phyloP scores from a whole-genome alignment of 1,284 basidiomycete species.

The Volvariella volvacea region DNA sequence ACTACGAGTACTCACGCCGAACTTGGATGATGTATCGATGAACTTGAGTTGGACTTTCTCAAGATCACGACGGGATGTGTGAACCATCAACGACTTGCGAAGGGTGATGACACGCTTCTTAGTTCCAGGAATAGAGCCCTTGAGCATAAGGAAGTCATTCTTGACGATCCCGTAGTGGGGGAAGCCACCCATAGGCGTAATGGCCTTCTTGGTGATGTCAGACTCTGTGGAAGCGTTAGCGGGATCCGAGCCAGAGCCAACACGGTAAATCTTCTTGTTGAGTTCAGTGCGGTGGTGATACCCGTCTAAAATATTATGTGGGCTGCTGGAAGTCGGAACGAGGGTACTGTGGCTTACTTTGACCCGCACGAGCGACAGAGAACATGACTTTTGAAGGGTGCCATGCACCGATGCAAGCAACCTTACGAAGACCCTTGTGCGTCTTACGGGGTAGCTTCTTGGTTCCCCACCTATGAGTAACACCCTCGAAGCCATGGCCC shows the following conservation, averaged over 20 bases:
- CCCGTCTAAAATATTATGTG: constrained; percentile 55
- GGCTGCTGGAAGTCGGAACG: constrained; percentile 8
- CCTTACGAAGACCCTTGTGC: constrained; percentile 99
- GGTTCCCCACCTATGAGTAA: constrained; percentile 98
- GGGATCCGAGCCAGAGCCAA: constrained; percentile 78
- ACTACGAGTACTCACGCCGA: constrained; percentile 55
- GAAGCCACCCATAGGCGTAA: constrained; percentile 99
- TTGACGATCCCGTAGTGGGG: constrained; percentile 98
- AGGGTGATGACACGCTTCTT: constrained; percentile 97
- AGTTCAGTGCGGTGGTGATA: constrained; percentile 98
- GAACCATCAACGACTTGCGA: constrained; percentile 84
- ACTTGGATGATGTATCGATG: constrained; percentile 97
- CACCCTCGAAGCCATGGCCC: constrained; percentile 99
- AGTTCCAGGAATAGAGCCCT: constrained; percentile 91
- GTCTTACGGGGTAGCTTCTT: constrained; percentile 99
- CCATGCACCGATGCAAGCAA: constrained; percentile 99
- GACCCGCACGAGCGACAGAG: constrained; percentile 99
- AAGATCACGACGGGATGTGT: constrained; percentile 83
- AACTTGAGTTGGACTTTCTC: constrained; percentile 99
- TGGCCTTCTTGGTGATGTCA: constrained; percentile 90
- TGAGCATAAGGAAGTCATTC: constrained; percentile 97
- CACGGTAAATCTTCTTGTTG: constrained; percentile 99
- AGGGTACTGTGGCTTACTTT: constrained; percentile 55
- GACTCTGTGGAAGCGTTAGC: constrained; percentile 90
- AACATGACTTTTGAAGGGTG: constrained; percentile 99